A percentile compares a stretch with the other conserved stretches of the same genome.
Evolutionary conservation across 2,329 filamentous ascomycete species (phyloP).

Genomic region (Trichoderma asperellum): DNA sequence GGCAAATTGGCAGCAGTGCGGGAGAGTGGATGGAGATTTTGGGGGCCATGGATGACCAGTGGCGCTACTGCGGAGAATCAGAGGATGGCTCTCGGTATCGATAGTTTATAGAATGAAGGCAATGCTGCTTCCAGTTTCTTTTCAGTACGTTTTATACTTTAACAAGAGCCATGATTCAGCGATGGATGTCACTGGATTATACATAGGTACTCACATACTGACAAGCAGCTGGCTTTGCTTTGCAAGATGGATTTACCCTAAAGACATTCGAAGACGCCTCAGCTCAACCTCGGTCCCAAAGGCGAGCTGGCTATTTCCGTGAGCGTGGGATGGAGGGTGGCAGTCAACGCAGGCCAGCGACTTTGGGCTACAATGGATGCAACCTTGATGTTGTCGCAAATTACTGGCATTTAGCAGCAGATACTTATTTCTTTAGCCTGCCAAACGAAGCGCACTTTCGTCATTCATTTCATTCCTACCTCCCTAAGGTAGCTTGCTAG

Average conservation of each 20-base stretch:
- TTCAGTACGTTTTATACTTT: too few species aligned
- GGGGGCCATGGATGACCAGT: not conserved
- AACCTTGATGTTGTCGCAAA: constrained; percentile 5
- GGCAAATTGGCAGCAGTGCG: constrained; percentile 9
- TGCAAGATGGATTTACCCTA: not conserved
- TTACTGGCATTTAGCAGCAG: not conserved
- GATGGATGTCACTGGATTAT: not conserved
- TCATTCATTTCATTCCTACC: not conserved
- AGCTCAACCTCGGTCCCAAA: not conserved
- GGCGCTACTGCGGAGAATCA: not conserved
- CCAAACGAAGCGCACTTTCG: not conserved
- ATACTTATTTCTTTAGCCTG: not conserved
- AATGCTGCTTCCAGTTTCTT: not conserved
- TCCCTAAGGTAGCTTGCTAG: not conserved
- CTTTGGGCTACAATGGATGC: constrained; percentile 5
- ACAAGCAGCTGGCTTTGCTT: not conserved
- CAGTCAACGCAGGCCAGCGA: not conserved
- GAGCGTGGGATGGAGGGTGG: constrained; percentile 14
- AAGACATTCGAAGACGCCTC: not conserved
- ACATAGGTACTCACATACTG: not conserved
- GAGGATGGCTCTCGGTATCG: not conserved
- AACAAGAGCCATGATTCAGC: not conserved
- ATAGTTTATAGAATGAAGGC: not conserved
- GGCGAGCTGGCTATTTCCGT: not conserved
- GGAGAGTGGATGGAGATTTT: not conserved